A percentile compares a stretch with the other conserved stretches of the same genome.
Evolutionary conservation across 2,329 filamentous ascomycete genomes (phyloP).

Genomic region (Xylaria sp.): DNA sequence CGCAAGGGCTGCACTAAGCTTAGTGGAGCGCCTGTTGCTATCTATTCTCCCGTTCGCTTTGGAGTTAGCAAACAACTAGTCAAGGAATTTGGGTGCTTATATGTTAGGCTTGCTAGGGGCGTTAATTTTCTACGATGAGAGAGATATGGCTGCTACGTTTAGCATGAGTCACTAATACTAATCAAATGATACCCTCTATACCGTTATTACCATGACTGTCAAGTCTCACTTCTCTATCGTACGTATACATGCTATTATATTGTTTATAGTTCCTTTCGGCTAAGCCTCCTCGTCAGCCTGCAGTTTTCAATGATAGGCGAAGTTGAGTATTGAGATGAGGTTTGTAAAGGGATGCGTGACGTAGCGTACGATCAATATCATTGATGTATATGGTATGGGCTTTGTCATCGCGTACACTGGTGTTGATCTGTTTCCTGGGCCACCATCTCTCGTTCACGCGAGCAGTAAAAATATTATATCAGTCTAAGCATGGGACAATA

Average conservation of each 20-base stretch:
- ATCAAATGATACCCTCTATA: conserved; percentile 21
- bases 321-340: background rate
- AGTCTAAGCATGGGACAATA: background rate
- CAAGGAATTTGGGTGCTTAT: background rate
- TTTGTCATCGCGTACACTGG: no score
- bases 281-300: background rate
- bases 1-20: background rate
- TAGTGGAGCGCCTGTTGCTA: background rate
- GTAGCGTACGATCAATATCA: background rate
- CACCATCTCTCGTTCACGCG: no score
- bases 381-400: no score
- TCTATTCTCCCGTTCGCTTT: background rate
- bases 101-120: background rate
- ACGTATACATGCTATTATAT: conserved; percentile 11
- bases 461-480: no score
- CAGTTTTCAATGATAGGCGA: background rate
- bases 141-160: conserved; percentile 12
- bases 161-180: conserved; percentile 21
- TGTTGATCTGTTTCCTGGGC: no score
- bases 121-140: background rate
- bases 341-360: background rate
- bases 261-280: background rate
- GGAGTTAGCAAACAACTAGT: background rate
- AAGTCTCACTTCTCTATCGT: conserved; percentile 29
- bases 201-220: conserved; percentile 16